Base-by-base conservation (phyloP, 768 basidiomycete genomes). In the Pleurotus djamor region DNA sequence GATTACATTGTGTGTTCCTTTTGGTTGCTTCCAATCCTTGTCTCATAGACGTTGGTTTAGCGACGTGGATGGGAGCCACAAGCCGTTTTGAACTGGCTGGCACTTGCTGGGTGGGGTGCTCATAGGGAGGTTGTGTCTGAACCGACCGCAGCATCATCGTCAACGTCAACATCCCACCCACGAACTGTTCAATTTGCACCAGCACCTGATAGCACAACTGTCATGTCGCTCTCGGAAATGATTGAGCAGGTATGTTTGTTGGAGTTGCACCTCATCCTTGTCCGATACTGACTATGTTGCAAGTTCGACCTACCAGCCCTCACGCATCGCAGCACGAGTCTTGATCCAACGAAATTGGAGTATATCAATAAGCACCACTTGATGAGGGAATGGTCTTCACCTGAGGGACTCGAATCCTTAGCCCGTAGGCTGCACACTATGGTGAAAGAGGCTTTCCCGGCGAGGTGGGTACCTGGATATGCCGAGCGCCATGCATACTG, bases 81-180 rank as follows among this genome's bases (percentile, higher is more conserved):
- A 45, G 94, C 95, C 2, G 72, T 99, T 12, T 73, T 96, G 28
- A 98, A 98, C 67, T 98, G 96, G 88, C 82, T 98, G 6, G 93
- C 93, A 4, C 76, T 98, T 14, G 88, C 93, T n/a, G 96, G 97
- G 0, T 98, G 96, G 92, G 92, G 94, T 21, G 84, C 80, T 8
- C 77, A 81, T 7, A 79, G 78, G 45, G 72, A 76, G 50, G 48
- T 62, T 10, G 48, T 66, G 0, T 48, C 63, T 7, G 64, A 68
- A 32, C 60, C 64, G 57, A 21, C 61, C 16, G 52, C 59, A 62
- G 60, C 64, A 59, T 61, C 61, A 12, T 68, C 57, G 4, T 56
- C 44, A 17, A 61, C 28, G 9, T 61, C 4, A 60, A 68, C 17
- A 54, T 41, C 56, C 62, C 17, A 52, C 32, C n/a, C 45, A 16